These are phyloP conservation scores for Thalassiosira allenii DNA, from an alignment of 352 stramenopile species.

Conservation along the genomic window DNA sequence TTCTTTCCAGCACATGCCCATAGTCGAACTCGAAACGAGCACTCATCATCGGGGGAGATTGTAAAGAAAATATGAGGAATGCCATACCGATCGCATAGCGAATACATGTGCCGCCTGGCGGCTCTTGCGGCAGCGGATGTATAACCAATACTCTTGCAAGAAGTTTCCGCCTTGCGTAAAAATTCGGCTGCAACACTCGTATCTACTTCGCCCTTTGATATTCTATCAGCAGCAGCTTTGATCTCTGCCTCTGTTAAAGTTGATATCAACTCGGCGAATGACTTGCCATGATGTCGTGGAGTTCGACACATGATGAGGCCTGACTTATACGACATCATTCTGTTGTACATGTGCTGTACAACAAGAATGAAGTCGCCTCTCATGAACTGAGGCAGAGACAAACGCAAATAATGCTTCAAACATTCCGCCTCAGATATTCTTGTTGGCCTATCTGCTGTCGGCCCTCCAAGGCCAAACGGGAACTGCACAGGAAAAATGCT, in stretches of 20 bases:
- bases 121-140: slow-evolving; percentile 9
- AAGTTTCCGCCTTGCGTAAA: slow-evolving; percentile 7
- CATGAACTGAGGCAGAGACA: slow-evolving; percentile 28
- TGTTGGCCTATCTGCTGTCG: slow-evolving; percentile 5
- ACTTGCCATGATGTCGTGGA: neutral
- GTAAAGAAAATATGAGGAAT: slow-evolving; percentile 31
- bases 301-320: slow-evolving; percentile 18
- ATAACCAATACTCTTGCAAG: slow-evolving; percentile 29
- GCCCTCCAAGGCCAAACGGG: slow-evolving; percentile 21
- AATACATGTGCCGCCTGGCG: slow-evolving; percentile 25
- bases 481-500: slow-evolving; percentile 19
- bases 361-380: slow-evolving; percentile 10
- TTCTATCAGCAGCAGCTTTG: slow-evolving; percentile 8
- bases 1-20: slow-evolving; percentile 9
- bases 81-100: slow-evolving; percentile 20
- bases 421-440: slow-evolving; percentile 3
- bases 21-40: slow-evolving; percentile 13
- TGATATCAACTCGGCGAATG: slow-evolving; percentile 18
- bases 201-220: slow-evolving; percentile 3
- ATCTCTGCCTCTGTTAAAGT: slow-evolving; percentile 20
- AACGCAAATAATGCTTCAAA: neutral
- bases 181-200: slow-evolving; percentile 17
- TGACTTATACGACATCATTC: slow-evolving; percentile 3
- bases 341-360: slow-evolving; percentile 19
- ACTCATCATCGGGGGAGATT: slow-evolving; percentile 17